These are phyloP conservation scores for Coelastrella sp. DNA, from an alignment of 139 green algal genomes.

Conservation along the genomic window DNA sequence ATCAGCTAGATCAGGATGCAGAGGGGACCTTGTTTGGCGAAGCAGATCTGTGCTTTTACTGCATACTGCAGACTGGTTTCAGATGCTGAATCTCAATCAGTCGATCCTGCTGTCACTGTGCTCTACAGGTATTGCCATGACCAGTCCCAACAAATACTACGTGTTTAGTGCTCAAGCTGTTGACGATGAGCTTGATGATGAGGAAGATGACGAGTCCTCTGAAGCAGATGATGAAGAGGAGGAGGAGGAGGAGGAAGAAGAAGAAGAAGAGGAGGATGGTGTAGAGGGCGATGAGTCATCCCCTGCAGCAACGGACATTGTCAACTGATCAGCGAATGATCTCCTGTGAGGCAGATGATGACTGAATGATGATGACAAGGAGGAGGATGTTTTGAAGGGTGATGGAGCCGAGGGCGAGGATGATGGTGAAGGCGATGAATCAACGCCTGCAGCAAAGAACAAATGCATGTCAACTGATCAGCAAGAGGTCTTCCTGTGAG, in stretches of 20 bases:
- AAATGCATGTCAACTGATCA: too few relatives aligned
- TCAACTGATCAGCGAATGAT: too few relatives aligned
- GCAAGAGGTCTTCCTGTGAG: too few relatives aligned
- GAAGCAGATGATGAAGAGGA: conserved; percentile 14
- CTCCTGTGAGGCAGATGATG: too few relatives aligned
- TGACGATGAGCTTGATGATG: conserved; percentile 51
- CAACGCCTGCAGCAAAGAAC: too few relatives aligned
- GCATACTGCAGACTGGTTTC: too few relatives aligned
- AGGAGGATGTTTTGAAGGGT: too few relatives aligned
- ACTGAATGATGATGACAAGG: too few relatives aligned
- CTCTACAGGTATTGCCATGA: conserved; percentile 45
- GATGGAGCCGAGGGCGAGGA: too few relatives aligned
- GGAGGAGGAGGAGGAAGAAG: neutral
- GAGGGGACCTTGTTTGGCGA: neutral
- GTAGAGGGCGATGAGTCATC: neutral
- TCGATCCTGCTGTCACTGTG: neutral
- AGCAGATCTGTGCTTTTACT: neutral
- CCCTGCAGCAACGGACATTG: too few relatives aligned
- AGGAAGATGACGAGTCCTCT: neutral
- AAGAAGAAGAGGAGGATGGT: neutral
- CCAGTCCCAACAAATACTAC: conserved; percentile 44
- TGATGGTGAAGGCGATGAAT: too few relatives aligned
- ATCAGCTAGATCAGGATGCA: neutral
- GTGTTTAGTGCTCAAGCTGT: conserved; percentile 46
- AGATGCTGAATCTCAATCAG: too few relatives aligned